Evolutionary conservation across 257 asterid genomes (phyloP).

Genomic region (Solanum arcanum): DNA sequence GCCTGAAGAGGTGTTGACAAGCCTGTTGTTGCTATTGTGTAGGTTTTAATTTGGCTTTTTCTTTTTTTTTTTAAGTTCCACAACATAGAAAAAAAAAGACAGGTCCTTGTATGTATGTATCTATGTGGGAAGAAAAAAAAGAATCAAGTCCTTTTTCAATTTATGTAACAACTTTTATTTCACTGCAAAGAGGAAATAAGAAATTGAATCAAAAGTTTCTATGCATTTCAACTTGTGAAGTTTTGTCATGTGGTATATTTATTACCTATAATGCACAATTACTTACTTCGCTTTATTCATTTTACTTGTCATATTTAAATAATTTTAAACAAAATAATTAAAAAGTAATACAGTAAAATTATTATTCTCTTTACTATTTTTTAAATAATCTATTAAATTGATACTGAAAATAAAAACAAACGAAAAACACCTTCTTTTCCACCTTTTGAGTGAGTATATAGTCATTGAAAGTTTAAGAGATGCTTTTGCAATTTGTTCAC

Average conservation of each 20-base stretch:
- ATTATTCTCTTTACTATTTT: too few species aligned
- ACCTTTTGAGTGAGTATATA: not conserved
- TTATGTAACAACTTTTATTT: not conserved
- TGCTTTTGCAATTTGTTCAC: not conserved
- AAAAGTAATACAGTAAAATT: not conserved
- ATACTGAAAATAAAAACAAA: too few species aligned
- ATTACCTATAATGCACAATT: not conserved
- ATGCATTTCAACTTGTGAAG: not conserved
- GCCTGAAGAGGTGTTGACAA: not conserved
- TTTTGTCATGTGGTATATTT: not conserved
- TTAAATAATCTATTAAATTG: too few species aligned
- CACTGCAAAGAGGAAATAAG: not conserved
- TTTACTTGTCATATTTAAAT: too few species aligned
- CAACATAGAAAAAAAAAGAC: not conserved
- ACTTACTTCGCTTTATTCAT: not conserved
- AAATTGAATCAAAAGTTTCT: not conserved
- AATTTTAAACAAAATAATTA: too few species aligned
- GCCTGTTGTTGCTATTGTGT: not conserved
- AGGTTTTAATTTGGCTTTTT: not conserved
- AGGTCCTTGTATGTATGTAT: slow-evolving; percentile 9
- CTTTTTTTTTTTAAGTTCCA: not conserved
- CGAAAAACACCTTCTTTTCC: not conserved
- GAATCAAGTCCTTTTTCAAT: not conserved
- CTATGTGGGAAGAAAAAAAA: not conserved
- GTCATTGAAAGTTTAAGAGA: not conserved